Evolutionary conservation across 78 protist species (phyloP).

Genomic region (Guillardia theta): DNA sequence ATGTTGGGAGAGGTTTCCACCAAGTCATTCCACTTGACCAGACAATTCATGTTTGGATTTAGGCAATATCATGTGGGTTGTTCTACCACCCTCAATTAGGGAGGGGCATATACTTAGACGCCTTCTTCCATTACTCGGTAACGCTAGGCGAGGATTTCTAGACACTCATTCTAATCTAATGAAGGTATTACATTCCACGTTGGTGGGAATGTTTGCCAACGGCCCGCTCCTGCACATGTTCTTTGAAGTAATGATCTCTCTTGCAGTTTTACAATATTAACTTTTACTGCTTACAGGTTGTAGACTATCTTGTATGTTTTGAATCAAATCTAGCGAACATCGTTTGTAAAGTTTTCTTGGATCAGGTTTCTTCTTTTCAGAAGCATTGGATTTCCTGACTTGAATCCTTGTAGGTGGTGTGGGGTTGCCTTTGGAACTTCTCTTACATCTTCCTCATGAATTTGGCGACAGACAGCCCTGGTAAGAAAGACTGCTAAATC

Average conservation of each 20-base stretch:
- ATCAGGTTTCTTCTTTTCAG: neutral
- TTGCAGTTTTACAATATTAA: no score
- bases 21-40: no score
- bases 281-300: no score
- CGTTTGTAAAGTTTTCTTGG: neutral
- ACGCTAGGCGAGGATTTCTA: no score
- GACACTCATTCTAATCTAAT: no score
- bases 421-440: constrained; percentile 24
- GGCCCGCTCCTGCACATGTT: neutral
- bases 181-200: neutral
- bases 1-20: no score
- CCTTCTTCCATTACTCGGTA: neutral
- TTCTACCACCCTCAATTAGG: neutral
- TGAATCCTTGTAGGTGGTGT: neutral
- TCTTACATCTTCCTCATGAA: constrained; percentile 12
- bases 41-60: neutral
- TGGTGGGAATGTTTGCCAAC: neutral
- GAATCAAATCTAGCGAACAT: neutral
- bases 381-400: neutral
- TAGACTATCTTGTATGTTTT: no score
- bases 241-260: neutral
- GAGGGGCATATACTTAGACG: neutral
- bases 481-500: no score
- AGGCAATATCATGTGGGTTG: neutral
- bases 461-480: neutral